phyloP scores from a whole-genome alignment of 192 early-diverging fungal species.

The Spizellomyces punctatus region DNA sequence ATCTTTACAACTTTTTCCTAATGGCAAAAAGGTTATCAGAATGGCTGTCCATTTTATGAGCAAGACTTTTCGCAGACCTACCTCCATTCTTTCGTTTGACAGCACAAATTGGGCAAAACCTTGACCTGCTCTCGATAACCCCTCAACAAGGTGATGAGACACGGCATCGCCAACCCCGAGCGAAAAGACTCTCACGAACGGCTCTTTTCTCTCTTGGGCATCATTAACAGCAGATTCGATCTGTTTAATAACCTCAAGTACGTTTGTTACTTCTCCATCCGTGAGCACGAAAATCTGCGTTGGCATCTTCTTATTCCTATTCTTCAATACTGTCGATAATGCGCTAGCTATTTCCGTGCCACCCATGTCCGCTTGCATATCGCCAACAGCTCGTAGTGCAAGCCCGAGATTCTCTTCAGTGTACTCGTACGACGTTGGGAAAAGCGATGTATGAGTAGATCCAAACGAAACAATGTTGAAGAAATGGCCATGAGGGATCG shows the following conservation, averaged over 20 bases:
- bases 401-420: not conserved
- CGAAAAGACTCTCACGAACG: not conserved
- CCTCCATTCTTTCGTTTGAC: slow-evolving; percentile 3
- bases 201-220: not conserved
- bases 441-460: not conserved
- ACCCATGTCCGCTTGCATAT: not conserved
- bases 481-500: slow-evolving; percentile 1
- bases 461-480: slow-evolving; percentile 4
- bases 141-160: slow-evolving; percentile 4
- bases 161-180: not conserved
- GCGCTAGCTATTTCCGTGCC: slow-evolving; percentile 2
- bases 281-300: not conserved
- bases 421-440: not conserved
- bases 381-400: not conserved
- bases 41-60: too few relatives aligned
- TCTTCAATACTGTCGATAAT: not conserved
- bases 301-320: not conserved
- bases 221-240: not conserved
- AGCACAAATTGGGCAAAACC: not conserved
- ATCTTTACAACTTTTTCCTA: not conserved
- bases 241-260: not conserved
- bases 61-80: too few relatives aligned
- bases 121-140: not conserved
- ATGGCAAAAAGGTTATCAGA: too few relatives aligned
- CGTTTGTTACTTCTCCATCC: not conserved